A percentile compares a stretch with the other conserved stretches of the same genome.
phyloP scores from a whole-genome alignment of 1,284 basidiomycete genomes.

The Schizophyllum amplum region DNA sequence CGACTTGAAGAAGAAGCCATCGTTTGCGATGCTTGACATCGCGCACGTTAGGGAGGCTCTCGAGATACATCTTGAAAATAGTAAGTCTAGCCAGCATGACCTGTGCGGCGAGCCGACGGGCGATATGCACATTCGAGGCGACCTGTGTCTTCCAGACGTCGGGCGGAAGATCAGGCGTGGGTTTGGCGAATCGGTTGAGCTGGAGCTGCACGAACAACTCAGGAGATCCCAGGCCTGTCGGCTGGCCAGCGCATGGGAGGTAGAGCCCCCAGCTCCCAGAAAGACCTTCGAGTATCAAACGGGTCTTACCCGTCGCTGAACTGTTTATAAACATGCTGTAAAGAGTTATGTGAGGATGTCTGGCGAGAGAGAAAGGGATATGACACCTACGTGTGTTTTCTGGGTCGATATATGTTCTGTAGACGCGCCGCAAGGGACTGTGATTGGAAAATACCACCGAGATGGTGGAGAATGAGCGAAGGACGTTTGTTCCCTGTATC shows the following conservation, averaged over 20 bases:
- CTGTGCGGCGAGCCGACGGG: not conserved
- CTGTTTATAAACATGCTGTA: conserved; percentile 35
- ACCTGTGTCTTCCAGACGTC: not conserved
- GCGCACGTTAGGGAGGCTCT: conserved; percentile 29
- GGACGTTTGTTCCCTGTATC: too few relatives aligned
- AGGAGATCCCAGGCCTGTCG: conserved; percentile 30
- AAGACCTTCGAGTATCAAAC: conserved; percentile 33
- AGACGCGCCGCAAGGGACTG: too few relatives aligned
- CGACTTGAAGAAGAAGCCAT: not conserved
- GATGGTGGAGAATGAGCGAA: too few relatives aligned
- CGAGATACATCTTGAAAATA: not conserved
- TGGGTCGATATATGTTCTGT: too few relatives aligned
- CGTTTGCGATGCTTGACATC: not conserved
- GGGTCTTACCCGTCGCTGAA: conserved; percentile 35
- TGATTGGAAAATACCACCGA: too few relatives aligned
- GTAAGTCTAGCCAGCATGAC: not conserved
- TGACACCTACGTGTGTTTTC: too few relatives aligned
- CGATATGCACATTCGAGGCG: not conserved
- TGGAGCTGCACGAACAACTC: conserved; percentile 30
- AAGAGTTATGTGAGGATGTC: not conserved
- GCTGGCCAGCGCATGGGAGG: conserved; percentile 31
- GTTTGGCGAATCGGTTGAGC: not conserved
- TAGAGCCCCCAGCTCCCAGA: conserved; percentile 36
- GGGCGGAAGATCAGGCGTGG: not conserved
- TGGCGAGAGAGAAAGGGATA: too few relatives aligned